Conservation (phyloP, 2,329 filamentous ascomycete species). For the Aureobasidium sp. region DNA sequence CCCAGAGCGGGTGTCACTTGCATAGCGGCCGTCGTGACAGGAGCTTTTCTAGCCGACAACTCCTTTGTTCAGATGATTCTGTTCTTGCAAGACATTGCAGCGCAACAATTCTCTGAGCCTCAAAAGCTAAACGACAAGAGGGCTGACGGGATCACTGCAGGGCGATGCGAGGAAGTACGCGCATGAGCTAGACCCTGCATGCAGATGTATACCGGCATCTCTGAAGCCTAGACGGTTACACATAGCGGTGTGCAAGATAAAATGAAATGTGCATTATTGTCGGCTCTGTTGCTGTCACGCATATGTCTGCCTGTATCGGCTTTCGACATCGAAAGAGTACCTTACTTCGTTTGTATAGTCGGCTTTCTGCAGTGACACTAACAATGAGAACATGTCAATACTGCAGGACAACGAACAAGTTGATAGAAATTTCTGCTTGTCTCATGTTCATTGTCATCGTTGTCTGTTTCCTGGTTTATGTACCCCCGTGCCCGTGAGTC, state of each 20-base stretch:
- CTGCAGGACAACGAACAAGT: neutral
- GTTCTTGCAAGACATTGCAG: neutral
- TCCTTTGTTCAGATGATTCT: neutral
- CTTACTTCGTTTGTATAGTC: neutral
- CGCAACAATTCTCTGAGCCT: neutral
- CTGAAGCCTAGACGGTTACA: conserved; percentile 7
- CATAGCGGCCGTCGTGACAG: neutral
- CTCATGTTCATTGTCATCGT: neutral
- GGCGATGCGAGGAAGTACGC: neutral
- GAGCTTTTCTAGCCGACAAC: neutral
- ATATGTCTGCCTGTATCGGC: neutral
- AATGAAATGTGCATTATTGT: neutral
- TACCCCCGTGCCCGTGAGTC: neutral
- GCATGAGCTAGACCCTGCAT: conserved; percentile 11
- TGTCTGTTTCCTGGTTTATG: neutral
- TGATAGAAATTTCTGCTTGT: neutral
- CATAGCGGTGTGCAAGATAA: conserved; percentile 2
- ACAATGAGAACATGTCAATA: neutral
- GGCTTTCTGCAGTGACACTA: neutral
- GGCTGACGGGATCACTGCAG: neutral
- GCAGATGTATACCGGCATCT: neutral
- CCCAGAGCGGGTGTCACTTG: neutral
- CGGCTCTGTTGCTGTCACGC: neutral
- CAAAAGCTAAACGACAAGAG: neutral
- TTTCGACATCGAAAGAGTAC: neutral